These are phyloP conservation scores for Leccinum subgranulosum DNA, from an alignment of 768 basidiomycete species.

Conservation along the genomic window DNA sequence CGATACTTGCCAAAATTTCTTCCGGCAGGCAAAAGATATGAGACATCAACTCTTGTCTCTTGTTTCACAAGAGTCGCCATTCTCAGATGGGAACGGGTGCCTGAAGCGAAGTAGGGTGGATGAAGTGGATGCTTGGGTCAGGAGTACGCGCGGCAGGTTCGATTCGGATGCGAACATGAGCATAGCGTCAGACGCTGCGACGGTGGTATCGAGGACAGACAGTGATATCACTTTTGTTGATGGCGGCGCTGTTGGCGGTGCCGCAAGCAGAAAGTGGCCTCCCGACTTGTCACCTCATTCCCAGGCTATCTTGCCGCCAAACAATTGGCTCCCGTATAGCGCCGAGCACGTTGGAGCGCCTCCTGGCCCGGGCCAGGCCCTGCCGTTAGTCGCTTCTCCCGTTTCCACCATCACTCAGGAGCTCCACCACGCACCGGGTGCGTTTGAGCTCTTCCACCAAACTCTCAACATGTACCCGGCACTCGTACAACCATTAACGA, in stretches of 20 bases:
- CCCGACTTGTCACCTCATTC: not conserved
- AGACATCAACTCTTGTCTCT: slow-evolving; percentile 19
- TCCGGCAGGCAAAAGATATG: slow-evolving; percentile 26
- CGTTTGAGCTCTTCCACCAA: slow-evolving; percentile 6
- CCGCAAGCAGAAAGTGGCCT: not conserved
- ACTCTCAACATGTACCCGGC: slow-evolving; percentile 4
- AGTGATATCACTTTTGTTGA: slow-evolving; percentile 27
- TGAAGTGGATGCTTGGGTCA: slow-evolving; percentile 11
- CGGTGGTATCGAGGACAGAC: slow-evolving; percentile 16
- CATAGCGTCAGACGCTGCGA: slow-evolving; percentile 8
- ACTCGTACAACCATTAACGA: not conserved
- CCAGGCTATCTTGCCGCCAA: not conserved
- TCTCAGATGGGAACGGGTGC: not conserved
- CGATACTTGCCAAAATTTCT: slow-evolving; percentile 19
- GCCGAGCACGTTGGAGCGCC: not conserved
- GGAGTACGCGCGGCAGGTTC: slow-evolving; percentile 16
- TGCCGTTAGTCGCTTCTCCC: slow-evolving; percentile 5
- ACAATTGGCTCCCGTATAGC: not conserved
- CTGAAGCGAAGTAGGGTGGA: slow-evolving; percentile 13
- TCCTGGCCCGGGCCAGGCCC: not conserved
- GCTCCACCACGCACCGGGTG: not conserved
- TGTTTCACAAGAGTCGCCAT: not conserved
- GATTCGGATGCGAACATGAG: slow-evolving; percentile 8
- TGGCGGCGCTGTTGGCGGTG: not conserved
- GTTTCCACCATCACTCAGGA: not conserved